Base-by-base conservation (phyloP, 192 early-diverging fungal species). In the Coemansia sp. region DNA sequence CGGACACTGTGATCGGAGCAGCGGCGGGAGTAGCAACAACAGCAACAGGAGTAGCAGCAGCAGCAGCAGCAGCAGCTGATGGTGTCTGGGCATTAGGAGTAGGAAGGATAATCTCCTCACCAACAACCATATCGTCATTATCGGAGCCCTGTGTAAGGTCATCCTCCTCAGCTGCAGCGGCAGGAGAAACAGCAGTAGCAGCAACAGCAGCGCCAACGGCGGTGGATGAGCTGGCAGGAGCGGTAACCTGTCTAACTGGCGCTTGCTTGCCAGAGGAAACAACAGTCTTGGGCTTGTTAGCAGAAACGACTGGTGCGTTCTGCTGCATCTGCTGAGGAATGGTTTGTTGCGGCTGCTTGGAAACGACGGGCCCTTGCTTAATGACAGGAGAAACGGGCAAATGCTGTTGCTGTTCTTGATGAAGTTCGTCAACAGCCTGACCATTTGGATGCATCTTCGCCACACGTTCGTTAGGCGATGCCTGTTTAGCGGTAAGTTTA, bases 211-310 rank as follows among this genome's bases (percentile, higher is more conserved):
- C n/a, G n/a, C n/a, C n/a, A 23, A 51, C 48, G 2, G 48, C 21
- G 3, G 48, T 26, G 10, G 23, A 7, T n/a, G 48, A 10, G 7
- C 48, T 51, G 48, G 3, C 48, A 0, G 48, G 48, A 51, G 48
- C 23, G 2, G 48, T 26, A 16, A 35, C 67, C 53, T 59, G 66
- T 30, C 55, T 74, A 61, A 68, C 62, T 12, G 72, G 72, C 35
- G 49, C 68, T 29, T 70, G 74, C 60, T 75, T 75, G 21, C 68
- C 74, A 20, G 64, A 28, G 52, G 29, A 23, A 31, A 25, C 26
- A 33, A 28, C 40, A 25, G 33, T 45, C 26, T 58, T 66, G 43
- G 28, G 43, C 35, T 42, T 52, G 55, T n/a, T 51, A 7, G 21
- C 60, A 61, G 12, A n/a, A 28, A 29, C 12, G 4, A 28, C 58